These are phyloP conservation scores for Rhododendron kiyosumense DNA, from an alignment of 148 eudicot genomes.

Conservation along the genomic window DNA sequence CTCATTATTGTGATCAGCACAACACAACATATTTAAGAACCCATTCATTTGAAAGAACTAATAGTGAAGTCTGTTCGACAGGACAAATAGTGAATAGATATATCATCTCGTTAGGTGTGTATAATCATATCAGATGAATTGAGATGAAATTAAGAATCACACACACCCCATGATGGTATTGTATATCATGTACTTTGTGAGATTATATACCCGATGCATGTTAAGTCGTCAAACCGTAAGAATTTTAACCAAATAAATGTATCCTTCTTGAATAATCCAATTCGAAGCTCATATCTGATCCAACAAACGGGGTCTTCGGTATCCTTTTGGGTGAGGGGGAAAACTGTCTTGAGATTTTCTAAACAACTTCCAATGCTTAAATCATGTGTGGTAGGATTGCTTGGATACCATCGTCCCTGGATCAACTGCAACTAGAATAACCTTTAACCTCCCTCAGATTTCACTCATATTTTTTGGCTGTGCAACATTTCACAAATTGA, in stretches of 20 bases:
- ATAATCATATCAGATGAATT: neutral
- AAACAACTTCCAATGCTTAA: no score
- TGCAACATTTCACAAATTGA: neutral
- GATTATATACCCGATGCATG: neutral
- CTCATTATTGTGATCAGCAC: neutral
- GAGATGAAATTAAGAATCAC: neutral
- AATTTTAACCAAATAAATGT: neutral
- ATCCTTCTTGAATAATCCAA: neutral
- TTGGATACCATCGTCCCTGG: neutral
- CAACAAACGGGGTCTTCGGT: neutral
- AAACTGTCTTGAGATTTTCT: no score
- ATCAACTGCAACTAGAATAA: neutral
- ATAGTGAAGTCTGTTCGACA: neutral
- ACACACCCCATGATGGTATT: neutral
- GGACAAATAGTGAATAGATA: neutral
- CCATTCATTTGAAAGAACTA: no score
- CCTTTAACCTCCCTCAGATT: neutral
- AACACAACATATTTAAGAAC: no score
- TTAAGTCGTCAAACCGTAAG: neutral
- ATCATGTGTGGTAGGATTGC: neutral
- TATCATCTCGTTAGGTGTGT: neutral
- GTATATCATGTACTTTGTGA: neutral
- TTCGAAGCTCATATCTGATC: neutral
- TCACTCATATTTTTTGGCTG: no score
- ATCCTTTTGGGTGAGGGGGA: no score